Evolutionary conservation across 345 rosid species (phyloP), one percentile per base, ranked within the genome.

Genomic region (Bruguiera sexangula): DNA sequence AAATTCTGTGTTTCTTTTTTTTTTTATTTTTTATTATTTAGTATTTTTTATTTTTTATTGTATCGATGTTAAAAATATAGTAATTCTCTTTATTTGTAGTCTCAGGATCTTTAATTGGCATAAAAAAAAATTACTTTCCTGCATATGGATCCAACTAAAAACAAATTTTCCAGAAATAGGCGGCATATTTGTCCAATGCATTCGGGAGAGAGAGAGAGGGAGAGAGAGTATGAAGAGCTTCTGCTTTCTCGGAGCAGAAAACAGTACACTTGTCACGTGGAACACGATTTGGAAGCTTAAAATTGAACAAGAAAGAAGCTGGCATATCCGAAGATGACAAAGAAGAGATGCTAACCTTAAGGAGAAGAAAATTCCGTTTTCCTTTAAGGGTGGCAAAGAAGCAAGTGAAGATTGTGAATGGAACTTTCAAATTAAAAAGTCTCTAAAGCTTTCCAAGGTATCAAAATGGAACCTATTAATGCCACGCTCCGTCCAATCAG

Each of bases 261-360:
- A 29, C 27, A 52, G 26, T 19, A 46, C 3, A 2, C 34, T 70
- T 52, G 53, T 62, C 60, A 9, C 8, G 10, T n/a, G 8, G 15
- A 26, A 24, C 6, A 4, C 36, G 3, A 4, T 22, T 5, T 57
- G 5, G 39, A 71, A 27, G 63, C 63, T 46, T 27, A 57, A 21
- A 22, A 3, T 29, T 65, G 24, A 50, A 48, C 19, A 20, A n/a
- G 11, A 30, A 4, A 36, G 2, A 16, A 32, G 27, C n/a, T 56
- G 6, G 10, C 26, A 58, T 26, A 63, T 58, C 69, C 51, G 36
- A 46, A 27, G 76, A 61, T 30, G 65, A 68, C 32, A 43, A 60
- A 54, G 43, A n/a, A 30, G 16, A 67, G 84, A 86, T 86, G 73
- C 93, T 67, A 78, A 69, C 70, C 86, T 81, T 66, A 83, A 78